Evolutionary conservation across 2,329 filamentous ascomycete species (phyloP).

Genomic region (Trichoderma endophyticum): DNA sequence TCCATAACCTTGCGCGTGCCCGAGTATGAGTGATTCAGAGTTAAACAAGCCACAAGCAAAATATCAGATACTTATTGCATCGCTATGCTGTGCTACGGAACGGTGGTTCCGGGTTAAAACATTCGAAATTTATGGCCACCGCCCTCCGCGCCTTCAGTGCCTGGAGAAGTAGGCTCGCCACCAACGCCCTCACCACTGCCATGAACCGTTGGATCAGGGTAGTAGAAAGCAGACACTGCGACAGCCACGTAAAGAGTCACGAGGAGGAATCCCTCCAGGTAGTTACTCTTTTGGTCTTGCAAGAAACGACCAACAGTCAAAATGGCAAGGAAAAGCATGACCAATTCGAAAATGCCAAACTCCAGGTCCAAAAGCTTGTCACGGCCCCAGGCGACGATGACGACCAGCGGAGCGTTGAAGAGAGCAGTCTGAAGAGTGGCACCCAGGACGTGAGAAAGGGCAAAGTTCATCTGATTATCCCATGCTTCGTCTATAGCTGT

Average conservation of each 20-base stretch:
- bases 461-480: constrained; percentile 58
- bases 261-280: constrained; percentile 68
- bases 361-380: constrained; percentile 64
- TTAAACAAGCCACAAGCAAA: background rate
- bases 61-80: background rate
- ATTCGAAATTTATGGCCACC: background rate
- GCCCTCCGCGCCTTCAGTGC: background rate
- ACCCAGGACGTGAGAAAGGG: constrained; percentile 68
- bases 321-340: constrained; percentile 69
- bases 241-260: constrained; percentile 51
- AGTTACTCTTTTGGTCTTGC: constrained; percentile 71
- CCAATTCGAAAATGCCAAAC: constrained; percentile 75
- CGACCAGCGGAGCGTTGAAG: constrained; percentile 69
- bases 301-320: constrained; percentile 73
- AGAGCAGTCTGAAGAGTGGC: constrained; percentile 73
- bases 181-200: constrained; percentile 5
- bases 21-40: background rate
- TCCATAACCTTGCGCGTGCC: background rate
- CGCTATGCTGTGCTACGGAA: background rate
- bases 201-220: constrained; percentile 43
- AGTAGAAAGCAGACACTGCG: constrained; percentile 57
- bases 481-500: constrained; percentile 69
- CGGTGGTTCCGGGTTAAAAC: background rate
- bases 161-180: background rate
- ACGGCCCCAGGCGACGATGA: constrained; percentile 68